A percentile compares a stretch with the other conserved stretches of the same genome.
Conservation (phyloP, 306 rosid species). For the Corylus americana region DNA sequence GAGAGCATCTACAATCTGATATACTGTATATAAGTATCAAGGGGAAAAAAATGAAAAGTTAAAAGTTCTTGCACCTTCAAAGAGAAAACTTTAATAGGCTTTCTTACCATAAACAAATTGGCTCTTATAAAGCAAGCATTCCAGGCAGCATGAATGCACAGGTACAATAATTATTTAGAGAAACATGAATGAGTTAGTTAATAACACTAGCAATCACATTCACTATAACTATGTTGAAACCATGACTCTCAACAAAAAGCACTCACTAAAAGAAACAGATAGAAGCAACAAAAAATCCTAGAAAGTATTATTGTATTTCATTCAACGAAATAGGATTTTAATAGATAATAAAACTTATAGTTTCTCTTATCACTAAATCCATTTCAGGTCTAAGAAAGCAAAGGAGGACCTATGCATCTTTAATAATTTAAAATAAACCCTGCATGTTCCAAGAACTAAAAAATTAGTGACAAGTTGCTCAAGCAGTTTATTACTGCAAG, state of each 20-base stretch:
- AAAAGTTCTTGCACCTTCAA: background rate
- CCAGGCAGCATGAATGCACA: background rate
- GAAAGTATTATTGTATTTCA: background rate
- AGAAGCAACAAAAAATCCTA: no score
- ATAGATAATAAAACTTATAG: background rate
- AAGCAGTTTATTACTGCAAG: background rate
- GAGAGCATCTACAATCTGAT: background rate
- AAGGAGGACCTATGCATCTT: background rate
- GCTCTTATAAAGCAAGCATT: background rate
- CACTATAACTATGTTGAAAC: background rate
- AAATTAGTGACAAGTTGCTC: background rate
- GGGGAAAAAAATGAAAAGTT: background rate
- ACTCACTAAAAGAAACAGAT: background rate
- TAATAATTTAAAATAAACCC: background rate
- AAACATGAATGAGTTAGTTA: background rate
- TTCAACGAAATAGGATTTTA: background rate
- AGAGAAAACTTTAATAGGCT: background rate
- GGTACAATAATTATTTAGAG: background rate
- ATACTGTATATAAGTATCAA: no score
- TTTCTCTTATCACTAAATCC: background rate
- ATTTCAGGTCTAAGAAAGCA: background rate
- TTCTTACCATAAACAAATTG: background rate
- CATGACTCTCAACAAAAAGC: background rate
- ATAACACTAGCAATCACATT: background rate
- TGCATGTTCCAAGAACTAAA: no score